Percentiles rank a stretch among this genome's conserved stretches.
phyloP scores from a whole-genome alignment of 352 stramenopile genomes.

The Blastocystis sp. region DNA sequence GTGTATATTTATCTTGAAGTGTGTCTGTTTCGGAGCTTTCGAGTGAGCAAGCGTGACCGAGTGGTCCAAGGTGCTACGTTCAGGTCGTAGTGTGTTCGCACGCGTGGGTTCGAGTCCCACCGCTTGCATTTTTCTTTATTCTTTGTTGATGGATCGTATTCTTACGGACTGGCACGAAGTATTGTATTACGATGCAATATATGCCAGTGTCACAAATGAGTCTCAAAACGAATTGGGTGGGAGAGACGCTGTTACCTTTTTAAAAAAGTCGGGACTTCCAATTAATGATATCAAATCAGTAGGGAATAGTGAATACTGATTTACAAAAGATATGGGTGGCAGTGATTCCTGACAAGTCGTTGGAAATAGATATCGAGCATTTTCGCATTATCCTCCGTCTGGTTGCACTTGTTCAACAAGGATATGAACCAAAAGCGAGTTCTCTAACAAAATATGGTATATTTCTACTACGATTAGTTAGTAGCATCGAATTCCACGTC shows the following conservation, averaged over 20 bases:
- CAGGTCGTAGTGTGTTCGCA: conserved; percentile 61
- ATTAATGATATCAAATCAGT: conserved; percentile 1
- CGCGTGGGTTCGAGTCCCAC: conserved; percentile 41
- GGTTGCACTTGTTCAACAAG: conserved; percentile 27
- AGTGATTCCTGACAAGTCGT: background rate
- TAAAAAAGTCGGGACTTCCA: background rate
- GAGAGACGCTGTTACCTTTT: background rate
- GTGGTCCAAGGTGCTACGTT: conserved; percentile 61
- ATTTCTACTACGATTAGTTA: background rate
- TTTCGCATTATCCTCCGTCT: background rate
- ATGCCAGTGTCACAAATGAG: background rate
- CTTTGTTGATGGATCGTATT: background rate
- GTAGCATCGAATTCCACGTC: background rate
- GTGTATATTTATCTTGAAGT: too few relatives aligned
- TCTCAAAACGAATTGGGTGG: background rate
- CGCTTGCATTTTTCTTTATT: conserved; percentile 44
- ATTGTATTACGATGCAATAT: conserved; percentile 50
- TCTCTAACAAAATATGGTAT: conserved; percentile 4
- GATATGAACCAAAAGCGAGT: background rate
- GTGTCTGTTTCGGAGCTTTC: too few relatives aligned
- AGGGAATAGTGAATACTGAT: background rate
- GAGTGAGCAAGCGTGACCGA: conserved; percentile 41
- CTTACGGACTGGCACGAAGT: conserved; percentile 8
- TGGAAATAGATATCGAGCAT: conserved; percentile 4
- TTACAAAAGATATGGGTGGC: conserved; percentile 3